Evolutionary conservation across 352 stramenopile genomes (phyloP), one percentile per base, ranked within the genome.

Genomic region (Globisporangium spinosum): DNA sequence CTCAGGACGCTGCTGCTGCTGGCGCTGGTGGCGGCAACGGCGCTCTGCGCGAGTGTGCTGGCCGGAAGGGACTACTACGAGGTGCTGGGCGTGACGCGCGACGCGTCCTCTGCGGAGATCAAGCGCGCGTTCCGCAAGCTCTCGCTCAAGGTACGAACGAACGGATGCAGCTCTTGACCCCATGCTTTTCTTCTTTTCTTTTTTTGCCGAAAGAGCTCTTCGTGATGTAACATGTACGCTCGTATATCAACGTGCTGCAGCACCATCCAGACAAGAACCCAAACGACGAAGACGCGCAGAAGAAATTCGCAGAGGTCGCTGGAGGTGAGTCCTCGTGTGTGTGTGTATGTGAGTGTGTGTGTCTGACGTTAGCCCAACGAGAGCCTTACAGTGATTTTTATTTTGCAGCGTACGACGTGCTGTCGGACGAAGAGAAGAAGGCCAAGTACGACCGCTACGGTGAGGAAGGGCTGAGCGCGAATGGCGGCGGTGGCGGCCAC

Each of bases 241-340:
- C 32, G 15, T 62, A 45, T 32, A 9, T 69, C 51, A 34, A 5
- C 58, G 7, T 53, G 12, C 12, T 53, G 55, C 60, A 93, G 87
- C 84, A 94, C 68, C 90, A 97, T 70, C 90, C 90, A 4, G 90
- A 97, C 63, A 96, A 97, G 68, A 97, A 97, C 60, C 87, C 86
- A 2, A 86, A 91, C 45, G 87, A 94, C 53, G 89, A 96, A 29
- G 85, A 80, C 7, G 89, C 91, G 9, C 80, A 80, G 3, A 72
- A 94, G 68, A 96, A 95, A 68, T 98, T 98, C 69, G 90, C 94
- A 9, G 85, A 91, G 71, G 85, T 93, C 35, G 85, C 85, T 4
- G 79, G 77, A 57, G 85, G 85, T 93, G 58, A 35, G 79, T 69
- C 10, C 38, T 15, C 4, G 2, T 58, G 23, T 25, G 7, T 38